phyloP scores from a whole-genome alignment of 1,284 basidiomycete genomes.

The Cutaneotrichosporon sp. region DNA sequence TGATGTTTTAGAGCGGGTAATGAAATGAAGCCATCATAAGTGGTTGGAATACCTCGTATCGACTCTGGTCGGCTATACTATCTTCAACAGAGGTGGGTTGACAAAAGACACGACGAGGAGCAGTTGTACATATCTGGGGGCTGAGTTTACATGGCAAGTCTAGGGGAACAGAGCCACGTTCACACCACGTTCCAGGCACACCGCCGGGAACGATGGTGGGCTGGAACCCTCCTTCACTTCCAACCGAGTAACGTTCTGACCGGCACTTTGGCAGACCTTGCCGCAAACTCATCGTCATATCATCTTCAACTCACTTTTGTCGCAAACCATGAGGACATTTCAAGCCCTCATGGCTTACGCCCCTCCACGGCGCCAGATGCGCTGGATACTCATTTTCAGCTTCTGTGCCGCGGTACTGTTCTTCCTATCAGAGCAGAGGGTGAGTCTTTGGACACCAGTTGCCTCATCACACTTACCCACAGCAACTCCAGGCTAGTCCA shows the following conservation, averaged over 20 bases:
- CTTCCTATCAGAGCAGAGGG: slow-evolving; percentile 6
- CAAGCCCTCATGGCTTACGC: background rate
- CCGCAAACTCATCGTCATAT: background rate
- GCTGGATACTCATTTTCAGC: background rate
- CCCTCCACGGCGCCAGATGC: background rate
- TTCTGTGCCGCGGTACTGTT: background rate
- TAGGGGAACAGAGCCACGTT: too few species aligned
- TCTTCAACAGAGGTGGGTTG: too few species aligned
- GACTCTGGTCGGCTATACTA: too few species aligned
- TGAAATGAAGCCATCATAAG: too few species aligned
- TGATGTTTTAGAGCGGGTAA: too few species aligned
- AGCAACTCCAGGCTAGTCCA: background rate
- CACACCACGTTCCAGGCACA: too few species aligned
- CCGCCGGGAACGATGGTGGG: too few species aligned
- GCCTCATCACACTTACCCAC: background rate
- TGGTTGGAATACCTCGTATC: too few species aligned
- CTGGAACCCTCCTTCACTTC: too few species aligned
- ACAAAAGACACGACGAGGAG: too few species aligned
- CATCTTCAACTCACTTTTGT: background rate
- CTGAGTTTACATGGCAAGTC: too few species aligned
- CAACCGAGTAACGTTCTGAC: background rate
- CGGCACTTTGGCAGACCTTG: background rate
- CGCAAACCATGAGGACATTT: background rate
- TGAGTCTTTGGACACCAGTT: background rate
- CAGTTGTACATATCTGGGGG: too few species aligned